Evolutionary conservation across 2,329 filamentous ascomycete genomes (phyloP).

Genomic region (Alternaria gaisen): DNA sequence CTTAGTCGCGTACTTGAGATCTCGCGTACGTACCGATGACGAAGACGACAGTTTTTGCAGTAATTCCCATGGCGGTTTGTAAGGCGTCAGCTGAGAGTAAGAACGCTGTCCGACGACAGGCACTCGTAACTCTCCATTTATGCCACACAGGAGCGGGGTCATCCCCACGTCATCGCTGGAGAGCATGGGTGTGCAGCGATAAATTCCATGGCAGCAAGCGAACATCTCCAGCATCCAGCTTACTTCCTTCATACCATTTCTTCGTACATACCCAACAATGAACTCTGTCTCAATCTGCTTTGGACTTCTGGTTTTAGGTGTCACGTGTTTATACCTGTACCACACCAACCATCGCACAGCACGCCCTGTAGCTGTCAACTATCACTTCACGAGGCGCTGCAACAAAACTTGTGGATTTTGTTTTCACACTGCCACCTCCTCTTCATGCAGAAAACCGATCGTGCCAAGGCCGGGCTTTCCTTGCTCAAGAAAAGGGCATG

Average conservation of each 20-base stretch:
- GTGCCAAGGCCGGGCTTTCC: conserved; percentile 57
- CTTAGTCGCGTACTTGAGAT: conserved; percentile 11
- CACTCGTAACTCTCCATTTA: conserved; percentile 1
- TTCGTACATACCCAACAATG: conserved; percentile 2
- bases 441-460: conserved; percentile 53
- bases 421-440: conserved; percentile 64
- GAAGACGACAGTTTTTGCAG: conserved; percentile 9
- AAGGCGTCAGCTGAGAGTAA: background rate
- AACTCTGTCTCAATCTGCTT: conserved; percentile 2
- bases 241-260: background rate
- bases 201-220: background rate
- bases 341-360: background rate
- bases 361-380: conserved; percentile 58
- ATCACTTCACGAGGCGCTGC: conserved; percentile 58
- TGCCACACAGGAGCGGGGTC: conserved; percentile 3
- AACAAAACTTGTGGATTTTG: conserved; percentile 64
- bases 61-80: background rate
- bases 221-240: background rate
- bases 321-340: background rate
- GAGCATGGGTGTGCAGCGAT: background rate
- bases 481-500: conserved; percentile 61
- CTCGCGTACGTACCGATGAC: conserved; percentile 15
- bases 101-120: background rate
- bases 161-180: background rate
- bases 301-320: conserved; percentile 3